These are phyloP conservation scores for Saccharata proteae DNA, from an alignment of 2,329 filamentous ascomycete species.

Conservation along the genomic window DNA sequence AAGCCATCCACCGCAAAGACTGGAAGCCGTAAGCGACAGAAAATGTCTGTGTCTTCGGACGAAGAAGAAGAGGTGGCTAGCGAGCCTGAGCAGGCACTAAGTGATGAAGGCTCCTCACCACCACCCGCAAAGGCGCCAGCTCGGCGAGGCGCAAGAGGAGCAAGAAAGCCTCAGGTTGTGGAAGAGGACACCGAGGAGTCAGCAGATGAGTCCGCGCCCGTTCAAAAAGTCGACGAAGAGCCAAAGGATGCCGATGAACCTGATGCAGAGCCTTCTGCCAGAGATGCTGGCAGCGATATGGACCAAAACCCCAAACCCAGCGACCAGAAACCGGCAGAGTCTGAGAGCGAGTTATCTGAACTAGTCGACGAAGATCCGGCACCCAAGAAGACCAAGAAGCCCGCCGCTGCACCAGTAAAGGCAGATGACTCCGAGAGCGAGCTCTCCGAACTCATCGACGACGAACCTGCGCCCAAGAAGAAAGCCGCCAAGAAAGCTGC, in stretches of 20 bases:
- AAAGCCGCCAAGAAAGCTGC: slow-evolving; percentile 25
- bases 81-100: slow-evolving; percentile 16
- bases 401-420: not conserved
- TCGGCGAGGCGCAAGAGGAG: too few species aligned
- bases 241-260: slow-evolving; percentile 8
- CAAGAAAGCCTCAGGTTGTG: too few species aligned
- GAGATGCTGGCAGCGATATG: too few species aligned
- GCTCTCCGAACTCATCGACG: slow-evolving; percentile 67
- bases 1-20: not conserved
- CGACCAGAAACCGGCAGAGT: slow-evolving; percentile 22
- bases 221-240: slow-evolving; percentile 10
- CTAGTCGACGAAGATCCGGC: slow-evolving; percentile 48
- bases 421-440: slow-evolving; percentile 44
- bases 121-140: too few species aligned
- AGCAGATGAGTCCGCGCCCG: slow-evolving; percentile 9
- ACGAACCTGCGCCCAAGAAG: slow-evolving; percentile 51
- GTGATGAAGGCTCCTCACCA: slow-evolving; percentile 11
- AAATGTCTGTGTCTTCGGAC: slow-evolving; percentile 16
- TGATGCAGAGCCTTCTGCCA: too few species aligned
- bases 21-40: slow-evolving; percentile 22
- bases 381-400: slow-evolving; percentile 8
- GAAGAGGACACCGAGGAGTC: slow-evolving; percentile 20
- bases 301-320: too few species aligned
- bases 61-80: slow-evolving; percentile 13
- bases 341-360: slow-evolving; percentile 56